These are phyloP conservation scores for Cryptococcus amylolentus DNA, from an alignment of 1,284 basidiomycete genomes.

Conservation along the genomic window DNA sequence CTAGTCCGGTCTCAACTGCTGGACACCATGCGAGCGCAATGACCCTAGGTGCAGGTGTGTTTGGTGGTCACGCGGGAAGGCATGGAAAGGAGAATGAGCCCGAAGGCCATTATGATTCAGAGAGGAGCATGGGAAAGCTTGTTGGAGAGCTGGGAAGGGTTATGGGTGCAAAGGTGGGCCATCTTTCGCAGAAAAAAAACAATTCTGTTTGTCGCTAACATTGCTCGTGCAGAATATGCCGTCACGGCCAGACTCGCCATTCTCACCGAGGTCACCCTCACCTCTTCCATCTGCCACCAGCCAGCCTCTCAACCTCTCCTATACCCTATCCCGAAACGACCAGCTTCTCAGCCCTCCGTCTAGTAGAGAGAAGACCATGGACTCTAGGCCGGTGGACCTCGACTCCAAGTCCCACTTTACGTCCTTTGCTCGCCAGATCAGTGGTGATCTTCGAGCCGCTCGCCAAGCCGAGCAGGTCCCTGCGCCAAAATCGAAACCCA, in stretches of 20 bases:
- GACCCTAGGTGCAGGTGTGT: conserved; percentile 77
- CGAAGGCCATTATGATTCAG: conserved; percentile 73
- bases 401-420: conserved; percentile 13
- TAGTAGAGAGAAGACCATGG: conserved; percentile 8
- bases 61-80: conserved; percentile 51
- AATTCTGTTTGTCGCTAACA: not conserved
- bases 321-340: conserved; percentile 38
- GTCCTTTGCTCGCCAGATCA: conserved; percentile 18
- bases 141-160: conserved; percentile 44
- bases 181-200: not conserved
- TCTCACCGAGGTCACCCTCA: conserved; percentile 16
- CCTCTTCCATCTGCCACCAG: conserved; percentile 17
- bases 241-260: conserved; percentile 21
- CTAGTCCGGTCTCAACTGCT: conserved; percentile 64
- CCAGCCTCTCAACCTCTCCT: conserved; percentile 52
- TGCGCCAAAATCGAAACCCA: not conserved
- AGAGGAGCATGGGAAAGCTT: conserved; percentile 66
- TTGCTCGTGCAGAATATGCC: conserved; percentile 17
- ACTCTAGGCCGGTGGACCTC: not conserved
- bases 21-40: conserved; percentile 81
- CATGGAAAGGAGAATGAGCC: conserved; percentile 50
- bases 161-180: conserved; percentile 36
- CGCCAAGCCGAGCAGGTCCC: conserved; percentile 3
- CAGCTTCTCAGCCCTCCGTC: conserved; percentile 38
- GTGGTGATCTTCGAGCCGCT: conserved; percentile 15